A percentile compares a stretch with the other conserved stretches of the same genome.
Evolutionary conservation across 192 early-diverging fungal species (phyloP).

Genomic region (Chytriomyces hyalinus): DNA sequence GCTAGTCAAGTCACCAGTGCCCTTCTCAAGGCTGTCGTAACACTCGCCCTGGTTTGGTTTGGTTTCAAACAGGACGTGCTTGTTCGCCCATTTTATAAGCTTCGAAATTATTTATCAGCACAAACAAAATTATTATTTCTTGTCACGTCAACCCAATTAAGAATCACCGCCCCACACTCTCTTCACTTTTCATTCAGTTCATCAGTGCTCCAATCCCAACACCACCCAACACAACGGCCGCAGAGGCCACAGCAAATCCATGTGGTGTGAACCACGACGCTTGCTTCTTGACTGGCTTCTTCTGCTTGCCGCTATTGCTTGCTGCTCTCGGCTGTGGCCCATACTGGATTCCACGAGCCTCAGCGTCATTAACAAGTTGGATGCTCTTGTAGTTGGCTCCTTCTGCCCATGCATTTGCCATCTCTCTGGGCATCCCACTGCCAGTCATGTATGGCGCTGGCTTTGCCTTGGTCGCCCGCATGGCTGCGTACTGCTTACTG

Average conservation of each 20-base stretch:
- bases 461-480: conserved; percentile 30
- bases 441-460: conserved; percentile 27
- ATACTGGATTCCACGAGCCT: conserved; percentile 22
- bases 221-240: conserved; percentile 22
- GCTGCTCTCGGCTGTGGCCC: not conserved
- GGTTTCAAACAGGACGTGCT: too few relatives aligned
- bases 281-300: conserved; percentile 7
- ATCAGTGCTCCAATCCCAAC: conserved; percentile 7
- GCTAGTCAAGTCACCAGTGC: too few relatives aligned
- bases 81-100: too few relatives aligned
- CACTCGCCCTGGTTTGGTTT: too few relatives aligned
- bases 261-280: conserved; percentile 20
- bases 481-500: conserved; percentile 27
- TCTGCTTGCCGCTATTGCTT: conserved; percentile 4
- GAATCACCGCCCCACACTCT: too few relatives aligned
- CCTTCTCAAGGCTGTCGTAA: too few relatives aligned
- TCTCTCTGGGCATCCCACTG: conserved; percentile 16
- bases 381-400: conserved; percentile 3
- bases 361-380: conserved; percentile 20
- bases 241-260: conserved; percentile 32
- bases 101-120: too few relatives aligned
- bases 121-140: too few relatives aligned
- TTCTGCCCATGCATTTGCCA: conserved; percentile 3
- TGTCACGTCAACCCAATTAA: too few relatives aligned
- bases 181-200: not conserved